Conservation (phyloP, 371 early-diverging fungal species). For the Mortierella sp. region DNA sequence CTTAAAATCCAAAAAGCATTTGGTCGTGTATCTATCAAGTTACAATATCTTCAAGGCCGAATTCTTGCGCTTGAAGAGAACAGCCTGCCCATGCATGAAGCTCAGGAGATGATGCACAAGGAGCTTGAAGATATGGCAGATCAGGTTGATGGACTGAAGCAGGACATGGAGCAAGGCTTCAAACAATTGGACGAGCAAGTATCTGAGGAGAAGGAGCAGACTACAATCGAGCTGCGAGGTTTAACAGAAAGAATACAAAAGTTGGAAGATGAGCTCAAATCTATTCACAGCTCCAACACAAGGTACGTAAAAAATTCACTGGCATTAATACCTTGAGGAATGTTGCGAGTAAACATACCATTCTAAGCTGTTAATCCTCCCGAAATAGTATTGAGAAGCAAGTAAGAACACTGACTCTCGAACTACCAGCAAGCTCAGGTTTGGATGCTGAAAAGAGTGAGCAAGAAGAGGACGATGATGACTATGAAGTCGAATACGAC, state of each 20-base stretch:
- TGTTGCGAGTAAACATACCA: neutral
- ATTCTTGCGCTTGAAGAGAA: constrained; percentile 46
- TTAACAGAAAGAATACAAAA: constrained; percentile 53
- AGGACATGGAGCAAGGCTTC: constrained; percentile 47
- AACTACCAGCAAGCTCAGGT: constrained; percentile 6
- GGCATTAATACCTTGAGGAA: no score
- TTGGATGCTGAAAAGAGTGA: constrained; percentile 23
- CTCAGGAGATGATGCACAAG: constrained; percentile 43
- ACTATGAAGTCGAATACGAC: constrained; percentile 52
- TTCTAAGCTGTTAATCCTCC: neutral
- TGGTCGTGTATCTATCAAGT: constrained; percentile 43
- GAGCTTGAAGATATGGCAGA: constrained; percentile 53
- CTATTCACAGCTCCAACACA: constrained; percentile 37
- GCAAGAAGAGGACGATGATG: constrained; percentile 45
- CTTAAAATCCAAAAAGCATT: constrained; percentile 55
- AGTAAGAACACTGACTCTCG: constrained; percentile 32
- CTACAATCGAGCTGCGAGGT: constrained; percentile 40
- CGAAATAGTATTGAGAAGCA: constrained; percentile 38
- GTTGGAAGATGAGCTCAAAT: constrained; percentile 39
- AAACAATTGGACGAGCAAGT: constrained; percentile 54
- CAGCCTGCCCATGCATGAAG: constrained; percentile 38
- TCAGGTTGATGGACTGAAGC: constrained; percentile 37
- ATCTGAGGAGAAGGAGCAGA: constrained; percentile 49
- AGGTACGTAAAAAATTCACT: constrained; percentile 17
- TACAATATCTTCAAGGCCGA: constrained; percentile 51